phyloP scores from a whole-genome alignment of 2,329 filamentous ascomycete genomes.

The Aspergillus proliferans region DNA sequence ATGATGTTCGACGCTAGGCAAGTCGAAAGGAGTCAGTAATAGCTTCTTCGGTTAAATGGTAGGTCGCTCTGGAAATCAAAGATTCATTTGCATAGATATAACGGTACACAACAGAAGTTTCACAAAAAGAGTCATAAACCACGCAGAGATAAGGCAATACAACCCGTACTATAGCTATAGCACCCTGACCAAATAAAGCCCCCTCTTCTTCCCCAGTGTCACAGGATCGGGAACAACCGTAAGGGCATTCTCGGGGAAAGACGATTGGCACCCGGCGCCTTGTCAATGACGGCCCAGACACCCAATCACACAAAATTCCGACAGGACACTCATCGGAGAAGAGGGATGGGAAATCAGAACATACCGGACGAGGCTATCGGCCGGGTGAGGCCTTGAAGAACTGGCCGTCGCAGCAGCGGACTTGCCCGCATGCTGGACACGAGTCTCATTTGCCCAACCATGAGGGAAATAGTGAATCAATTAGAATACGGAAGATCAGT shows the following conservation, averaged over 20 bases:
- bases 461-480: constrained; percentile 5
- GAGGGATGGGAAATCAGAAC: constrained; percentile 3
- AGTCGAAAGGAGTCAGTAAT: neutral
- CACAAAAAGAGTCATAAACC: too few relatives aligned
- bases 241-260: too few relatives aligned
- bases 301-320: constrained; percentile 7
- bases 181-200: too few relatives aligned
- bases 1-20: constrained; percentile 20
- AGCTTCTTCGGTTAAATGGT: neutral
- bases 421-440: constrained; percentile 23
- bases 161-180: too few relatives aligned
- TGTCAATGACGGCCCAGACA: neutral
- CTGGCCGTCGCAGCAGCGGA: constrained; percentile 22
- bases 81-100: too few relatives aligned
- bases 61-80: too few relatives aligned
- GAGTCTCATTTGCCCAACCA: constrained; percentile 28
- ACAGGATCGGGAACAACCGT: too few relatives aligned
- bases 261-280: too few relatives aligned
- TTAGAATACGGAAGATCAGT: neutral
- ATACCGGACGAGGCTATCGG: constrained; percentile 10
- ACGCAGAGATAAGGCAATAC: too few relatives aligned
- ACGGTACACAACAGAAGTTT: too few relatives aligned
- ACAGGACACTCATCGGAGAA: constrained; percentile 18
- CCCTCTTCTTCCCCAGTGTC: too few relatives aligned
- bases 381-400: constrained; percentile 21